phyloP scores from a whole-genome alignment of 2,329 filamentous ascomycete species.

The Rugonectria rugulosa region DNA sequence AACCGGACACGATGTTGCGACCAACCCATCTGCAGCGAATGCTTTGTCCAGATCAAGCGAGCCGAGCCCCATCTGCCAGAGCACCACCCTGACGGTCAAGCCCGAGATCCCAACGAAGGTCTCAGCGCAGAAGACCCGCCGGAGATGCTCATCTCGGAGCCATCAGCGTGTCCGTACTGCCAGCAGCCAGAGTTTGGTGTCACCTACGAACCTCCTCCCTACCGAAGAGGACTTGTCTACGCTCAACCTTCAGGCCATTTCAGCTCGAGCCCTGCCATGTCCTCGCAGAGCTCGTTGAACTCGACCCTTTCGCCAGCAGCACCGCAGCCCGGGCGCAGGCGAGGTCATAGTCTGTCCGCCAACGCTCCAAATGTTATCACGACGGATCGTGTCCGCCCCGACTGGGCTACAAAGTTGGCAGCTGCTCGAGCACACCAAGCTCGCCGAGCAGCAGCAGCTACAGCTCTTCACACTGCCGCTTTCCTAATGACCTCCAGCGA shows the following conservation, averaged over 20 bases:
- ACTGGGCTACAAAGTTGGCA: constrained; percentile 91
- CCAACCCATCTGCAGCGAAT: constrained; percentile 96
- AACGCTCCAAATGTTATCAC: constrained; percentile 87
- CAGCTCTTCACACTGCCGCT: constrained; percentile 91
- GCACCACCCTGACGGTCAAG: constrained; percentile 64
- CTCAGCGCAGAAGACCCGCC: constrained; percentile 58
- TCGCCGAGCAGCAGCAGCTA: constrained; percentile 88
- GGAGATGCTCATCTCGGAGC: constrained; percentile 84
- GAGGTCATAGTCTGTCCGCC: constrained; percentile 74
- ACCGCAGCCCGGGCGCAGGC: constrained; percentile 50
- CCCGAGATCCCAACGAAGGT: constrained; percentile 46
- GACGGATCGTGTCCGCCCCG: constrained; percentile 89
- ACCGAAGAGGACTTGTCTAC: constrained; percentile 83
- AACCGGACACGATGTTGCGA: constrained; percentile 96
- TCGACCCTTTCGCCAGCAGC: constrained; percentile 59
- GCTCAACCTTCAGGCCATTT: constrained; percentile 53
- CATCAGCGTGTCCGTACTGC: constrained; percentile 93
- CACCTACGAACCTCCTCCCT: constrained; percentile 90
- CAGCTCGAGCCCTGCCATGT: constrained; percentile 73
- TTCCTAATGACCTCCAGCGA: constrained; percentile 80
- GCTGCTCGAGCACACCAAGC: constrained; percentile 86
- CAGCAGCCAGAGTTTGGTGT: constrained; percentile 94
- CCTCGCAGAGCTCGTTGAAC: constrained; percentile 82
- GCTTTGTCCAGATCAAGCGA: constrained; percentile 97
- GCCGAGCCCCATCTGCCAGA: constrained; percentile 90